Conservation (phyloP, 139 green algal genomes). For the Micractinium conductrix region DNA sequence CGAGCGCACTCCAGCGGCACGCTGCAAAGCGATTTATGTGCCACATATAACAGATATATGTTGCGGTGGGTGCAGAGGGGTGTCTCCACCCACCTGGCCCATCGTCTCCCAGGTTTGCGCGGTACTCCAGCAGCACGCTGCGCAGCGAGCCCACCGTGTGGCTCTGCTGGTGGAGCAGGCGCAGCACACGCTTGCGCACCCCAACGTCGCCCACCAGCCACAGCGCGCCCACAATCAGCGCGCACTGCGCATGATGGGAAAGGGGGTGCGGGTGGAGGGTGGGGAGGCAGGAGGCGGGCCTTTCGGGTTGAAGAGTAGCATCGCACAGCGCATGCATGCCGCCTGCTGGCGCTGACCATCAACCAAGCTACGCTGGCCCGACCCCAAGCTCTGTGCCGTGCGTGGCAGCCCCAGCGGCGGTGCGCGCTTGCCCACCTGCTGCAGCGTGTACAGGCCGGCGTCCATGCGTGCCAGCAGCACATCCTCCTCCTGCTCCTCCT, state of each 20-base stretch:
- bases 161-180: slow-evolving; percentile 79
- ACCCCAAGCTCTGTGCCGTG: too few species aligned
- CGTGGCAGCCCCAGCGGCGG: too few species aligned
- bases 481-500: slow-evolving; percentile 68
- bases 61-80: too few species aligned
- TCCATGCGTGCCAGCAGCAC: slow-evolving; percentile 66
- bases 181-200: slow-evolving; percentile 74
- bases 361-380: too few species aligned
- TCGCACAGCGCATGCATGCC: neutral
- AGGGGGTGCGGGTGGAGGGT: neutral
- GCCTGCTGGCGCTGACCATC: neutral
- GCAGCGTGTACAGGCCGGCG: slow-evolving; percentile 85
- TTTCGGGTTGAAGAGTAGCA: neutral
- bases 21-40: too few species aligned
- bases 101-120: slow-evolving; percentile 33
- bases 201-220: slow-evolving; percentile 77
- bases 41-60: too few species aligned
- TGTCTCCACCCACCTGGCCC: neutral
- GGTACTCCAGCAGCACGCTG: slow-evolving; percentile 59
- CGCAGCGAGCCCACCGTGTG: slow-evolving; percentile 69
- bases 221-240: slow-evolving; percentile 73
- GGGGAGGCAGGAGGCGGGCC: neutral
- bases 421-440: slow-evolving; percentile 70
- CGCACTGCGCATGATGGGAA: slow-evolving; percentile 32
- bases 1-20: too few species aligned